Percentiles rank a stretch among this genome's conserved stretches.
Conservation (phyloP, 2,329 filamentous ascomycete genomes). For the Alternaria infectoria region DNA sequence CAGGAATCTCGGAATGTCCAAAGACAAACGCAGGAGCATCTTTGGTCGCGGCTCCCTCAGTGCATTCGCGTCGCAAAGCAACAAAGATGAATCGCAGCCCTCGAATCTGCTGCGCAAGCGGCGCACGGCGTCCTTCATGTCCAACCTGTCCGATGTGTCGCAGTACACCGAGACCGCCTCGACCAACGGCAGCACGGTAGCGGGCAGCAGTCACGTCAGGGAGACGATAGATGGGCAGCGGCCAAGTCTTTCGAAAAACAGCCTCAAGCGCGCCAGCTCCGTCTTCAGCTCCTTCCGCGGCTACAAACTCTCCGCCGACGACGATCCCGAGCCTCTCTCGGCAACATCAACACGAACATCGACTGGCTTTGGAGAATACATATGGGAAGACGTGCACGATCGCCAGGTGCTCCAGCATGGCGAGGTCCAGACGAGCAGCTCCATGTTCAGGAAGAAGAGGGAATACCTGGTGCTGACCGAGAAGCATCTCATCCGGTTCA, state of each 20-base stretch:
- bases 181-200: slow-evolving; percentile 15
- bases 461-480: slow-evolving; percentile 76
- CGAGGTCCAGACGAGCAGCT: slow-evolving; percentile 72
- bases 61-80: slow-evolving; percentile 36
- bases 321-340: slow-evolving; percentile 55
- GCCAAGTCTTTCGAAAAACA: slow-evolving; percentile 28
- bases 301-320: slow-evolving; percentile 59
- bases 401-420: slow-evolving; percentile 67
- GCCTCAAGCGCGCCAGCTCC: slow-evolving; percentile 49
- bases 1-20: slow-evolving; percentile 40
- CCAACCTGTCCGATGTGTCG: slow-evolving; percentile 37
- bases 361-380: slow-evolving; percentile 46
- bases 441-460: slow-evolving; percentile 74
- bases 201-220: slow-evolving; percentile 8
- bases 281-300: slow-evolving; percentile 66
- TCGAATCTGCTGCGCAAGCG: slow-evolving; percentile 47
- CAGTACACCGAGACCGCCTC: slow-evolving; percentile 30
- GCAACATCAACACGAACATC: slow-evolving; percentile 58
- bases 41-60: slow-evolving; percentile 43
- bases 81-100: slow-evolving; percentile 44
- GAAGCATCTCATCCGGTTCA: slow-evolving; percentile 71
- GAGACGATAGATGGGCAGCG: slow-evolving; percentile 20
- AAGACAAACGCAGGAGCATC: slow-evolving; percentile 47
- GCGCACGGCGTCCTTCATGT: slow-evolving; percentile 46
- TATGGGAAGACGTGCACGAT: slow-evolving; percentile 47